A percentile compares a stretch with the other conserved stretches of the same genome.
phyloP scores from a whole-genome alignment of 2,329 filamentous ascomycete genomes.

The Ophiocordyceps camponoti-saundersi region DNA sequence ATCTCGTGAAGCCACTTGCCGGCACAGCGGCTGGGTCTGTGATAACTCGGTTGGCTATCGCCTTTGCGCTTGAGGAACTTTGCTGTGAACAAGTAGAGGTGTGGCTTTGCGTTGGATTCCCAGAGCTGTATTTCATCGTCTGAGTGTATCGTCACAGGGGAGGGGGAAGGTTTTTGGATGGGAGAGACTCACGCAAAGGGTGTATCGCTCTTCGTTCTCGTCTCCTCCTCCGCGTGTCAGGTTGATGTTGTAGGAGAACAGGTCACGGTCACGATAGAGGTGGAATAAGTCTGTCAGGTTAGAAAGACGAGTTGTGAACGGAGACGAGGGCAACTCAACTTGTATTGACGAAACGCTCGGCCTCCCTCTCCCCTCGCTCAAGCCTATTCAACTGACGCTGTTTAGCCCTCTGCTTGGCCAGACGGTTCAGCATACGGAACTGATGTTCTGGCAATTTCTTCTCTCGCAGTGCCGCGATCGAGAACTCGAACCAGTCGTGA shows the following conservation, averaged over 20 bases:
- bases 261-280: conserved; percentile 43
- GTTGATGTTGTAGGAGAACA: conserved; percentile 46
- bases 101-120: conserved; percentile 42
- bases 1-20: conserved; percentile 26
- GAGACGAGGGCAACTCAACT: conserved; percentile 19
- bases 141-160: background rate
- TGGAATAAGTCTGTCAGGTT: conserved; percentile 36
- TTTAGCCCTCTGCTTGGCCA: conserved; percentile 12
- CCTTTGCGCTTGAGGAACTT: conserved; percentile 27
- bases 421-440: conserved; percentile 23
- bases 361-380: conserved; percentile 21
- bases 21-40: conserved; percentile 20
- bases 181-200: conserved; percentile 36
- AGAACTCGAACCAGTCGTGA: conserved; percentile 36
- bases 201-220: conserved; percentile 36
- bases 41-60: conserved; percentile 16
- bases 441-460: conserved; percentile 13
- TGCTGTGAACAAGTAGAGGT: conserved; percentile 42
- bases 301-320: background rate
- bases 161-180: background rate
- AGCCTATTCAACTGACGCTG: conserved; percentile 15
- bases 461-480: conserved; percentile 11
- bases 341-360: conserved; percentile 27
- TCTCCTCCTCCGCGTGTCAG: conserved; percentile 31
- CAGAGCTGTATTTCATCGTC: conserved; percentile 47